A percentile compares a stretch with the other conserved stretches of the same genome.
phyloP scores from a whole-genome alignment of 108 stramenopile species.

The Fragilariopsis cylindrus region DNA sequence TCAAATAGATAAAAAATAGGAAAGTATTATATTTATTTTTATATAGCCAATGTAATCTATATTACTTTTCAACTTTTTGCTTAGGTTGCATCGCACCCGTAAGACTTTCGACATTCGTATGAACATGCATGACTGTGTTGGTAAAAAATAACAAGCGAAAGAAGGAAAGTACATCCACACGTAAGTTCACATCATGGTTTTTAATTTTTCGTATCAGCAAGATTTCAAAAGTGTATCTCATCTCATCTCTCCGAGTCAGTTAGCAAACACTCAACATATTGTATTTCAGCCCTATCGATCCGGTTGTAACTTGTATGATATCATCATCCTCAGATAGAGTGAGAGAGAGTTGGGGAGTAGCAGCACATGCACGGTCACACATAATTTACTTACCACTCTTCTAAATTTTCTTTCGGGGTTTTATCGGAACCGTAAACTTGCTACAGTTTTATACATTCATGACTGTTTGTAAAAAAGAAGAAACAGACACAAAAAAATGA shows the following conservation, averaged over 20 bases:
- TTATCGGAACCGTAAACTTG: slow-evolving; percentile 4
- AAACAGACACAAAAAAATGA: background rate
- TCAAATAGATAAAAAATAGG: no score
- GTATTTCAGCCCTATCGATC: background rate
- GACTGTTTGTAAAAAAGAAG: background rate
- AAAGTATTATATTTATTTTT: background rate
- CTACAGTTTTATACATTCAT: slow-evolving; percentile 9
- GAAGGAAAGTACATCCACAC: no score
- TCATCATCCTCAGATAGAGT: no score
- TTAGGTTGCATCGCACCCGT: slow-evolving; percentile 3
- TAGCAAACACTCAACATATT: background rate
- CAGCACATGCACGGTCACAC: no score
- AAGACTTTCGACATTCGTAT: slow-evolving; percentile 9
- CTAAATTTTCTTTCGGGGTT: background rate
- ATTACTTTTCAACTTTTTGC: background rate
- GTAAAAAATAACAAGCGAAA: background rate
- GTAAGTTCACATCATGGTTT: no score
- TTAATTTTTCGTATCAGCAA: no score
- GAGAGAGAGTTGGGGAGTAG: no score
- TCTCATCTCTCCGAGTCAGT: no score
- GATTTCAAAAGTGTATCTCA: no score
- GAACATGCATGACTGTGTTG: slow-evolving; percentile 7
- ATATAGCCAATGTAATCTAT: background rate
- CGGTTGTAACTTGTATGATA: background rate
- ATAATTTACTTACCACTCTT: background rate